These are phyloP conservation scores for Ploettnerulaceae sp. DNA, from an alignment of 2,329 filamentous ascomycete species.

Conservation along the genomic window DNA sequence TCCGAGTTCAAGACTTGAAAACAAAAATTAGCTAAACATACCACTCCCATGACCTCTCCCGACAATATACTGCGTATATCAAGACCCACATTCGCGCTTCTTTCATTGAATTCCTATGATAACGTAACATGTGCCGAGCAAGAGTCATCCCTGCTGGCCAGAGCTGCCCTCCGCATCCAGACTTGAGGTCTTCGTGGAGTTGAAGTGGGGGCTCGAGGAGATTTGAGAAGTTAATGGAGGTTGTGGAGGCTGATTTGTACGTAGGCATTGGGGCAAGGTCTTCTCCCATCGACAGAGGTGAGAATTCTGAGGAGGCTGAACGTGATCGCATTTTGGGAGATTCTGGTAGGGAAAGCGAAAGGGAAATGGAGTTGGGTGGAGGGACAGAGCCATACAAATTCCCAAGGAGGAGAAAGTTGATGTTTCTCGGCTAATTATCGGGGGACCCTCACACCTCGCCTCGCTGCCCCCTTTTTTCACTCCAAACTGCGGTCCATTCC, in stretches of 20 bases:
- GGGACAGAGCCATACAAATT: too few relatives aligned
- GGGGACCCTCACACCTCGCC: neutral
- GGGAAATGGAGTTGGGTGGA: neutral
- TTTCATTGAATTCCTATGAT: constrained; percentile 58
- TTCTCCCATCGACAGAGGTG: constrained; percentile 42
- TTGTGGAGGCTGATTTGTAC: constrained; percentile 51
- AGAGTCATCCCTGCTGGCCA: constrained; percentile 94
- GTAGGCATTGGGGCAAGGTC: constrained; percentile 55
- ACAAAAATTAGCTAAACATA: constrained; percentile 14
- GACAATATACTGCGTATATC: too few relatives aligned
- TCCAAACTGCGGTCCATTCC: too few relatives aligned
- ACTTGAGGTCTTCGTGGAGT: constrained; percentile 78
- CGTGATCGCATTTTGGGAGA: constrained; percentile 24
- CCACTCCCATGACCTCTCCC: too few relatives aligned
- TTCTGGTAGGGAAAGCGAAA: neutral
- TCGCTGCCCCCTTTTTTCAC: neutral
- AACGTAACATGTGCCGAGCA: constrained; percentile 76
- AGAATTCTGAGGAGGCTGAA: constrained; percentile 32
- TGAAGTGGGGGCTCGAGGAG: constrained; percentile 65
- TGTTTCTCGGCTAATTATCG: neutral
- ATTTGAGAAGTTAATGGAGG: constrained; percentile 62
- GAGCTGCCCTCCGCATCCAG: constrained; percentile 87
- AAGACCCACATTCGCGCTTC: constrained; percentile 63
- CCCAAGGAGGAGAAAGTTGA: neutral
- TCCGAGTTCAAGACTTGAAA: constrained; percentile 75